phyloP scores from a whole-genome alignment of 768 basidiomycete species.

The Phlebiopsis flavidoalba region DNA sequence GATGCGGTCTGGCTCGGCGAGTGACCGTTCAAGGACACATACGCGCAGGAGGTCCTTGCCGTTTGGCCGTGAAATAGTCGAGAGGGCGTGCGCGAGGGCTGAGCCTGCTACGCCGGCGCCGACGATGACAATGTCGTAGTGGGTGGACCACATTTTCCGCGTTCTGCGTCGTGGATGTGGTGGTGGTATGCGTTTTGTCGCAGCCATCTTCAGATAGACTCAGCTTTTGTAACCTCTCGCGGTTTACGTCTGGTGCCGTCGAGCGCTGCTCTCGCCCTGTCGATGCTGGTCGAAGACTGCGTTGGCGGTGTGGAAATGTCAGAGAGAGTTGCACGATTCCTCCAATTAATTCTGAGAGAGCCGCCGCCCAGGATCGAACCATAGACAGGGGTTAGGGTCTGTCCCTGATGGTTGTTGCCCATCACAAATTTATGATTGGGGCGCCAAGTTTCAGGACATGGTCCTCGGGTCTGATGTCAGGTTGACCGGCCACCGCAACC shows the following conservation, averaged over 20 bases:
- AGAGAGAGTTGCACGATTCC: constrained; percentile 1
- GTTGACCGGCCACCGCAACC: too few species aligned
- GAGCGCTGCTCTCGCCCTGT: not conserved
- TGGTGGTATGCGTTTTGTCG: not conserved
- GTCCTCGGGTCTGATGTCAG: too few species aligned
- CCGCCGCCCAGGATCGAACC: not conserved
- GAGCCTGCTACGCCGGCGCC: constrained; percentile 91
- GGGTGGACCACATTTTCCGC: constrained; percentile 18
- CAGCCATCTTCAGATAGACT: not conserved
- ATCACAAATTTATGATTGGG: too few species aligned
- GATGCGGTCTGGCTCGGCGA: constrained; percentile 91
- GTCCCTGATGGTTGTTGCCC: not conserved
- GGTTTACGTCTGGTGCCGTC: not conserved
- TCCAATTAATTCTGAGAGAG: not conserved
- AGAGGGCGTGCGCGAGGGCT: constrained; percentile 81
- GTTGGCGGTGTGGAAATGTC: not conserved
- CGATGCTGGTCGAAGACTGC: constrained; percentile 4
- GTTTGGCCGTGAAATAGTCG: constrained; percentile 37
- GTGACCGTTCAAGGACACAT: constrained; percentile 84
- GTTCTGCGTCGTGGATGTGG: not conserved
- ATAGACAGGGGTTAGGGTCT: not conserved
- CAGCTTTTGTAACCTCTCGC: not conserved
- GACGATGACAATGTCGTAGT: constrained; percentile 81
- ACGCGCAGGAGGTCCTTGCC: constrained; percentile 55
- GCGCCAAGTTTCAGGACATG: too few species aligned